These are phyloP conservation scores for Lentinula lateritia DNA, from an alignment of 768 basidiomycete species.

Conservation along the genomic window DNA sequence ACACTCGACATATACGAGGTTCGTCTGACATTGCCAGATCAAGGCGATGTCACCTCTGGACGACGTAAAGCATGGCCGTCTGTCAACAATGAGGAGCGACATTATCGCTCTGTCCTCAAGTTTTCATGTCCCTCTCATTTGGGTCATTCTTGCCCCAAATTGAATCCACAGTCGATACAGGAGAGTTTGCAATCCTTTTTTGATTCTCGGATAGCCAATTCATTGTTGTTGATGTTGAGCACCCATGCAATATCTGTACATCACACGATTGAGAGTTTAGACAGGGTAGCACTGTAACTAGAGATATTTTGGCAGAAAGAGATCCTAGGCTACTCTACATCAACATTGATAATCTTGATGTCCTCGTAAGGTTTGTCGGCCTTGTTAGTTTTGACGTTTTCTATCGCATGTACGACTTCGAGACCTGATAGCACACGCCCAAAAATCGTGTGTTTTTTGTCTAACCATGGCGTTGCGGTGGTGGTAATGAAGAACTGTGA, in stretches of 20 bases:
- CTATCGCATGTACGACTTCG: constrained; percentile 88
- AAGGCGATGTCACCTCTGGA: background rate
- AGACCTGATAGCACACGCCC: constrained; percentile 83
- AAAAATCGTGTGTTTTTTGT: constrained; percentile 90
- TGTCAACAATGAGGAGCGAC: constrained; percentile 4
- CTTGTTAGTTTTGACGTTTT: constrained; percentile 84
- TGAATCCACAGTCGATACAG: constrained; percentile 21
- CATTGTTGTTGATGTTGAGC: constrained; percentile 10
- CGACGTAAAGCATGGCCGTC: background rate
- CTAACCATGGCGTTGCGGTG: constrained; percentile 89
- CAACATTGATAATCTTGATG: constrained; percentile 83
- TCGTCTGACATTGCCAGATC: constrained; percentile 13
- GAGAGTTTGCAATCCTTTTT: constrained; percentile 29
- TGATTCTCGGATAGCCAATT: constrained; percentile 18
- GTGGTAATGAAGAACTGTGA: constrained; percentile 99
- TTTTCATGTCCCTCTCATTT: constrained; percentile 49
- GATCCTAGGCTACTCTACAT: constrained; percentile 46
- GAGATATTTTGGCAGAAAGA: background rate
- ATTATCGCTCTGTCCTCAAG: constrained; percentile 38
- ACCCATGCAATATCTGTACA: constrained; percentile 17
- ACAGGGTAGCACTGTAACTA: constrained; percentile 41
- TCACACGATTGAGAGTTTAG: constrained; percentile 31
- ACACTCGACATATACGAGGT: constrained; percentile 50
- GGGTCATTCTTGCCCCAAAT: constrained; percentile 12
- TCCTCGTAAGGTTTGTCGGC: constrained; percentile 88